Evolutionary conservation across 2,329 filamentous ascomycete genomes (phyloP).

Genomic region (Trichoderma hamatum): DNA sequence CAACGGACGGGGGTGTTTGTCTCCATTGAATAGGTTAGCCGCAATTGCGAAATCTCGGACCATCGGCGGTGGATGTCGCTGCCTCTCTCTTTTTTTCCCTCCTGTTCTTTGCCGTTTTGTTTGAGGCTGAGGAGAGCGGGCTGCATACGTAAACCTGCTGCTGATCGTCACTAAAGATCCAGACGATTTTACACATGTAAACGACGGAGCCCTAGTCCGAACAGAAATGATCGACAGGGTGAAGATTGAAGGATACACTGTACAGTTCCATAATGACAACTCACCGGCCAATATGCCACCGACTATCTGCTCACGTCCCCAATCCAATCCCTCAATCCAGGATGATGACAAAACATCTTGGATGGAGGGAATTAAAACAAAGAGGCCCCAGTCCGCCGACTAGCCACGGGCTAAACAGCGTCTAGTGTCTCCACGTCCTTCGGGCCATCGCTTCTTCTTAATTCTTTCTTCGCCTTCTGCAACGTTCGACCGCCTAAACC

Average conservation of each 20-base stretch:
- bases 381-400: not conserved
- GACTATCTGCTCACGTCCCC: not conserved
- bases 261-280: not conserved
- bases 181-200: not conserved
- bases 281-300: not conserved
- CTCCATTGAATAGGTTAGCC: slow-evolving; percentile 15
- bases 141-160: not conserved
- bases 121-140: not conserved
- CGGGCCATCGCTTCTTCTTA: slow-evolving; percentile 10
- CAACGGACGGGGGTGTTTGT: not conserved
- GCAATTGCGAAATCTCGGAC: slow-evolving; percentile 29
- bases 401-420: not conserved
- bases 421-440: slow-evolving; percentile 20
- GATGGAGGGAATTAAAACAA: not conserved
- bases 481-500: not conserved
- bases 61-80: slow-evolving; percentile 28
- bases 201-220: not conserved
- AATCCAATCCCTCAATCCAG: not conserved
- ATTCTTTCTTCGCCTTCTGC: not conserved
- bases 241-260: not conserved
- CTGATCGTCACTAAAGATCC: not conserved
- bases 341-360: not conserved
- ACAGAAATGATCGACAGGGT: slow-evolving; percentile 4
- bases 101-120: too few relatives aligned
- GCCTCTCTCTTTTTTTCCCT: not conserved